Percentiles rank a stretch among this genome's conserved stretches.
These are phyloP conservation scores for Saccharum officinarum DNA, from an alignment of 176 grass and related monocot species.

Conservation along the genomic window DNA sequence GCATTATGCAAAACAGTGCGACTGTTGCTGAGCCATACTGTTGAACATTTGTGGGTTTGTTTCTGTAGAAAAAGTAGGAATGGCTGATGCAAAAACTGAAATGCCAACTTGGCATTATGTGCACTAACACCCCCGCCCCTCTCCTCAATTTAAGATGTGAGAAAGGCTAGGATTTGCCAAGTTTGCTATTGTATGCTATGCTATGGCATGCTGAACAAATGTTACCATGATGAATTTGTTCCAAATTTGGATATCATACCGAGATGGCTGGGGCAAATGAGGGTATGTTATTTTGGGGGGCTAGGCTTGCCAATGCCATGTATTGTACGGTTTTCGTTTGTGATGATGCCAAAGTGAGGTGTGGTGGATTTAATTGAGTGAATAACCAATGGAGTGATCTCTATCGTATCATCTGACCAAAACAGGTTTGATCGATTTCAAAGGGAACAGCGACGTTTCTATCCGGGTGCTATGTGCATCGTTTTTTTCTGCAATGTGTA, in stretches of 20 bases:
- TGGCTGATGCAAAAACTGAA: background rate
- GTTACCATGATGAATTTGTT: background rate
- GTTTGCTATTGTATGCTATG: background rate
- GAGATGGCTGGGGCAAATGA: no score
- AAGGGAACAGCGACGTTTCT: slow-evolving; percentile 8
- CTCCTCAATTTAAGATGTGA: no score
- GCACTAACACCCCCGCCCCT: no score
- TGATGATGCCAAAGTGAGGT: no score
- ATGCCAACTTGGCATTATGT: no score
- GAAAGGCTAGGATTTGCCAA: no score
- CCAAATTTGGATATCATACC: no score
- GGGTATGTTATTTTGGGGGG: background rate
- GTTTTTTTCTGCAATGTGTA: slow-evolving; percentile 33
- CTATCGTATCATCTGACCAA: background rate
- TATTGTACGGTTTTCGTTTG: no score
- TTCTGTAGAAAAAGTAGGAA: background rate
- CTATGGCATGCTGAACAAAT: background rate
- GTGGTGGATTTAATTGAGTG: background rate
- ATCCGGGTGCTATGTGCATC: slow-evolving; percentile 14
- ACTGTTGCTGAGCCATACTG: background rate
- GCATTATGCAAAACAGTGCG: background rate
- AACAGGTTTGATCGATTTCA: slow-evolving; percentile 19
- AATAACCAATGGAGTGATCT: background rate
- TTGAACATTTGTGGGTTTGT: background rate
- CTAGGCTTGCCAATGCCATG: background rate